Evolutionary conservation across 2,329 filamentous ascomycete species (phyloP).

Genomic region (Penicillium verrucosum): DNA sequence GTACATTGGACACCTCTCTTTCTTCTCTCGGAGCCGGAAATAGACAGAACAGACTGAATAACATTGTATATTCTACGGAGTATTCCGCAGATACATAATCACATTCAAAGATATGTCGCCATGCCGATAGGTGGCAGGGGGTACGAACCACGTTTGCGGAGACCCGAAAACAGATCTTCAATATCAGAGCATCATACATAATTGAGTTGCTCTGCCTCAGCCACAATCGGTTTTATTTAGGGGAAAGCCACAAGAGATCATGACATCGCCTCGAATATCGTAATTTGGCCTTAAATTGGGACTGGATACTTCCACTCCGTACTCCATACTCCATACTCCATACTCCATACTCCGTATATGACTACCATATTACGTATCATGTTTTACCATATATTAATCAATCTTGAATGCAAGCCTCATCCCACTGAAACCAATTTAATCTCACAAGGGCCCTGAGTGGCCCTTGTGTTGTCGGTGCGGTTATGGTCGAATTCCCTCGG

Average conservation of each 20-base stretch:
- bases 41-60: not conserved
- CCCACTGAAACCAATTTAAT: conserved; percentile 1
- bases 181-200: not conserved
- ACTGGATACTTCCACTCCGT: not conserved
- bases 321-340: too few species aligned
- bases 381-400: not conserved
- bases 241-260: conserved; percentile 10
- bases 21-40: not conserved
- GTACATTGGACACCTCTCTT: not conserved
- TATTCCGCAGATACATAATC: too few species aligned
- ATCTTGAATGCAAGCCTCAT: not conserved
- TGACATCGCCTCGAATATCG: not conserved
- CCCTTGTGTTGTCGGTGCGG: not conserved
- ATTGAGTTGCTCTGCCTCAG: not conserved
- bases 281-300: not conserved
- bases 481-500: not conserved
- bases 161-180: conserved; percentile 2
- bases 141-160: conserved; percentile 10
- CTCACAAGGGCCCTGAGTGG: not conserved
- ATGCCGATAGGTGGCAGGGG: not conserved
- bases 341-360: not conserved
- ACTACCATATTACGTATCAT: not conserved
- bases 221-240: not conserved
- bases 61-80: not conserved
- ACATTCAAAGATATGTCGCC: not conserved